Conservation (phyloP, 2,329 filamentous ascomycete species). For the Clarireedia hainanense region DNA sequence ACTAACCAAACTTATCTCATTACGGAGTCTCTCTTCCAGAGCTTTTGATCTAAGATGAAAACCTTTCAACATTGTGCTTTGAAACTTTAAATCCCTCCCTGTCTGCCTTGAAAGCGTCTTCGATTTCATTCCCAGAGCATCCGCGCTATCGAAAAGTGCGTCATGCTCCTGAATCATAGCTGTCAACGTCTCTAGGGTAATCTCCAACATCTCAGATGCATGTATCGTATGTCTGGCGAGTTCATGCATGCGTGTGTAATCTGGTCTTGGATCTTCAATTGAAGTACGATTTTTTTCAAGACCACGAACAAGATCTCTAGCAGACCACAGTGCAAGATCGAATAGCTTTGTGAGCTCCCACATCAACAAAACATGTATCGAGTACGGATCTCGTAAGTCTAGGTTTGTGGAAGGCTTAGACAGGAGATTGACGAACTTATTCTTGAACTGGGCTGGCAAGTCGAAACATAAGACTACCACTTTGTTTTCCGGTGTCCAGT, state of each 20-base stretch:
- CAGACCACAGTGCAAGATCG: not conserved
- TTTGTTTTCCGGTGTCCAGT: not conserved
- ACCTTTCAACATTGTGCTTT: not conserved
- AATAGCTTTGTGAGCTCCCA: constrained; percentile 3
- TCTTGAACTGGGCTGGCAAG: not conserved
- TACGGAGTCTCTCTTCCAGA: constrained; percentile 1
- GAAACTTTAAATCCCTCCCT: constrained; percentile 1
- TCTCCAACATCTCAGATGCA: not conserved
- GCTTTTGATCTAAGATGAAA: constrained; percentile 2
- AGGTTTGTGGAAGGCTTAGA: not conserved
- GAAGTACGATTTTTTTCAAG: not conserved
- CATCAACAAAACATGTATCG: not conserved
- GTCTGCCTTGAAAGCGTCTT: not conserved
- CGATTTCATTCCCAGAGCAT: not conserved
- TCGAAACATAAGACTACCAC: not conserved
- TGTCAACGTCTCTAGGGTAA: not conserved
- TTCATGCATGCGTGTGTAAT: constrained; percentile 1
- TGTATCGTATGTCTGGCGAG: constrained; percentile 4
- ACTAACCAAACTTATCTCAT: constrained; percentile 1
- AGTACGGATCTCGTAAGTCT: not conserved
- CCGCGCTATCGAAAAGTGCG: not conserved
- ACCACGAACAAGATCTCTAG: not conserved
- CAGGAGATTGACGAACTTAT: not conserved
- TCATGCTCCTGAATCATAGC: constrained; percentile 1
- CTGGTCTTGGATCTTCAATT: not conserved